phyloP scores from a whole-genome alignment of 345 rosid species.

The Aquilaria malaccensis region DNA sequence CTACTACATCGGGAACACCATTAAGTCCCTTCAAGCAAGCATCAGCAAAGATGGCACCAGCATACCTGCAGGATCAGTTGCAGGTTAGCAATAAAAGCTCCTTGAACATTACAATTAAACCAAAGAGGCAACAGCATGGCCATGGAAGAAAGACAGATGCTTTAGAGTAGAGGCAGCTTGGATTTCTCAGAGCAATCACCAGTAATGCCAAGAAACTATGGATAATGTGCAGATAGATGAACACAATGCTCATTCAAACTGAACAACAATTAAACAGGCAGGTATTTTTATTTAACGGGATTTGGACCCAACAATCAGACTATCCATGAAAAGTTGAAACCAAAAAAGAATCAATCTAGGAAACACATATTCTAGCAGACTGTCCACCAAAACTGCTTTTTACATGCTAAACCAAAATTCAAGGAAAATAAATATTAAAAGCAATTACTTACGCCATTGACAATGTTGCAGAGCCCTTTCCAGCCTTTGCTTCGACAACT shows the following conservation, averaged over 20 bases:
- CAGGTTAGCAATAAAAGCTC: too few species aligned
- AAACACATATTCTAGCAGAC: too few species aligned
- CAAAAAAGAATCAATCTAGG: too few species aligned
- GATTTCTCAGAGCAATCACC: too few species aligned
- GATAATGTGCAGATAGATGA: too few species aligned
- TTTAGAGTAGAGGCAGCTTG: neutral
- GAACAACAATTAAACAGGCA: too few species aligned
- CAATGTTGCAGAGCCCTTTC: conserved; percentile 85
- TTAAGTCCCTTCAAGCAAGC: conserved; percentile 82
- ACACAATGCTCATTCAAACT: too few species aligned
- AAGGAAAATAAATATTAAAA: neutral
- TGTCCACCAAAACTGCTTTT: too few species aligned
- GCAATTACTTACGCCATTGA: conserved; percentile 78
- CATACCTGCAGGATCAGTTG: conserved; percentile 41
- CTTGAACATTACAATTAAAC: too few species aligned
- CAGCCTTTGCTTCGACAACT: conserved; percentile 90
- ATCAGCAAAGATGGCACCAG: conserved; percentile 86
- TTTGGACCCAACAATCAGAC: neutral
- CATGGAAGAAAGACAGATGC: neutral
- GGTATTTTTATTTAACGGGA: too few species aligned
- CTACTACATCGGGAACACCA: conserved; percentile 71
- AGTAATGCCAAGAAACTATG: too few species aligned
- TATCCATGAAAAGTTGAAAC: neutral
- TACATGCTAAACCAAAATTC: too few species aligned
- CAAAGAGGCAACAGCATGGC: neutral